Percentiles rank a stretch among this genome's conserved stretches.
phyloP scores from a whole-genome alignment of 148 eudicot species.

The Agrostemma githago region DNA sequence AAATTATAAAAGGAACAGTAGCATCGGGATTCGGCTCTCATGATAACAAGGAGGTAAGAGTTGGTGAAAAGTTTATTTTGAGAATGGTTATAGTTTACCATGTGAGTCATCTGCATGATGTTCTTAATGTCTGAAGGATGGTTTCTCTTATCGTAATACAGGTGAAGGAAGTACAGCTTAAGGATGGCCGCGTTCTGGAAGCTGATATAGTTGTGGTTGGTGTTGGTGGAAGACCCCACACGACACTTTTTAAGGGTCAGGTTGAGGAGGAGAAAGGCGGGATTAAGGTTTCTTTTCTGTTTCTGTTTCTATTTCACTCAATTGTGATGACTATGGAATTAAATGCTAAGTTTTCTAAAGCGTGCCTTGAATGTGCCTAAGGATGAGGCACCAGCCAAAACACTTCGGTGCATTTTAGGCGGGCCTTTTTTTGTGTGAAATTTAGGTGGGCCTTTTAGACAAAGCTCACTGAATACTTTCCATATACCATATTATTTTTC shows the following conservation, averaged over 20 bases:
- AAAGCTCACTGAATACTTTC: no score
- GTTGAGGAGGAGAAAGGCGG: conserved; percentile 97
- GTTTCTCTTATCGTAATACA: conserved; percentile 19
- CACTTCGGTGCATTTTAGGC: no score
- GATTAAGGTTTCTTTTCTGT: conserved; percentile 56
- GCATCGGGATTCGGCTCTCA: conserved; percentile 70
- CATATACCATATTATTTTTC: no score
- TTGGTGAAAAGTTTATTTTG: background rate
- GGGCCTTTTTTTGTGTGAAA: no score
- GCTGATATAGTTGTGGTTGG: conserved; percentile 97
- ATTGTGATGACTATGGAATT: background rate
- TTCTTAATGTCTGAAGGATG: background rate
- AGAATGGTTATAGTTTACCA: background rate
- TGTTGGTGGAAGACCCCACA: conserved; percentile 93
- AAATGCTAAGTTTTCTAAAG: background rate
- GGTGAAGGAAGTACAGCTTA: conserved; percentile 84
- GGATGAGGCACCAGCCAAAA: no score
- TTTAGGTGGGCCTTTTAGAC: no score
- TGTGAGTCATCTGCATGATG: background rate
- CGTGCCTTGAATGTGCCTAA: no score
- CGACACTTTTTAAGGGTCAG: conserved; percentile 77
- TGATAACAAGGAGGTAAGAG: conserved; percentile 67
- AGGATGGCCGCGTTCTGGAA: conserved; percentile 86
- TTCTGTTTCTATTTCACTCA: background rate
- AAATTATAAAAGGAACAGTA: conserved; percentile 86